phyloP scores from a whole-genome alignment of 176 grass and related monocot genomes.

The Alloteropsis semialata region DNA sequence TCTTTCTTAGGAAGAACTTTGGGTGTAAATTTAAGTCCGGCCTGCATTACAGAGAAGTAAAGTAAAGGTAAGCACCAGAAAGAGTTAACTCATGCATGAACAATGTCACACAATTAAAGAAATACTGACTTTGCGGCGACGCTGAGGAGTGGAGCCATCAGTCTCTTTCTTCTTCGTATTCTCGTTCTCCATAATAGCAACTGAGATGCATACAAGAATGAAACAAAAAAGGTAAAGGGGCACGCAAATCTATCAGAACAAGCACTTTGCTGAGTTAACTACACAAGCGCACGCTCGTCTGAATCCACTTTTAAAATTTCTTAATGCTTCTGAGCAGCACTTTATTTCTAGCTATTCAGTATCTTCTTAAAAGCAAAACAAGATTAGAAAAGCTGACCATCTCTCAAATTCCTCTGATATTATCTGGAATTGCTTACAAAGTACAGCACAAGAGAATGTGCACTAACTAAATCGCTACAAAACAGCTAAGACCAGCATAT shows the following conservation, averaged over 20 bases:
- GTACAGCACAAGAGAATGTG: background rate
- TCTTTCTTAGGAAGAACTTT: conserved; percentile 16
- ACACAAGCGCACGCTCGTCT: background rate
- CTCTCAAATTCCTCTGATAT: background rate
- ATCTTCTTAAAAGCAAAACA: background rate
- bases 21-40: conserved; percentile 28
- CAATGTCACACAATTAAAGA: background rate
- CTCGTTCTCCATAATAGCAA: conserved; percentile 30
- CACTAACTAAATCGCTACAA: background rate
- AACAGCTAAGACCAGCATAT: background rate
- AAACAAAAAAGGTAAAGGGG: background rate
- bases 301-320: background rate
- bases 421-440: background rate
- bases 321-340: background rate
- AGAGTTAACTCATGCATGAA: background rate
- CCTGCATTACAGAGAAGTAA: background rate
- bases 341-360: background rate
- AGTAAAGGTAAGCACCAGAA: background rate
- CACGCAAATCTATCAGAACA: background rate
- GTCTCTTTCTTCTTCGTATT: conserved; percentile 8
- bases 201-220: background rate
- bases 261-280: background rate
- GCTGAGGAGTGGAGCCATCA: background rate
- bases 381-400: background rate
- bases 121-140: conserved; percentile 6